These are phyloP conservation scores for Leptomonas seymouri DNA, from an alignment of 208 protist genomes.

Conservation along the genomic window DNA sequence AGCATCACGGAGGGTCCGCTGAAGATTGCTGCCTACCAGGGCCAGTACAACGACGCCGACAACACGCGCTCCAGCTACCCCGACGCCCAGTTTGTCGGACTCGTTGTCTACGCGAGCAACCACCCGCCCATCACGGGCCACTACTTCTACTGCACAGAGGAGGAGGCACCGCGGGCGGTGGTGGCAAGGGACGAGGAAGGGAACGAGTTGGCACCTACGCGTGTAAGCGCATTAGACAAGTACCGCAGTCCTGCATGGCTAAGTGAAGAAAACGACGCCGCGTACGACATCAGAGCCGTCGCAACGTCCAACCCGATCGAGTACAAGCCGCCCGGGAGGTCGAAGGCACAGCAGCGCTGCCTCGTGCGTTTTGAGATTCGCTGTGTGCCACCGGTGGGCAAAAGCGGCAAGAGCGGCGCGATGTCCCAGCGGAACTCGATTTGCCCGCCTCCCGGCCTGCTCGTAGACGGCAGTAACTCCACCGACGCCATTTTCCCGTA, in stretches of 20 bases:
- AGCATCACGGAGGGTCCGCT: conserved; percentile 73
- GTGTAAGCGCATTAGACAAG: conserved; percentile 24
- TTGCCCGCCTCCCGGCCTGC: conserved; percentile 9
- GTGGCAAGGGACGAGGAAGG: background rate
- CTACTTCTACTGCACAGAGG: conserved; percentile 32
- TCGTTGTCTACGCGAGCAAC: conserved; percentile 68
- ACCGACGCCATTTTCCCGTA: conserved; percentile 67
- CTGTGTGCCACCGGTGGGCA: conserved; percentile 30
- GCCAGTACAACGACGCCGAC: conserved; percentile 84
- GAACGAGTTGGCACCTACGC: background rate
- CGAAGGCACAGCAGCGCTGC: conserved; percentile 15
- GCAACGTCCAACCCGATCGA: background rate
- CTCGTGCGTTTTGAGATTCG: conserved; percentile 73
- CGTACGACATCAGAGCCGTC: conserved; percentile 20
- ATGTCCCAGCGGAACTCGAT: conserved; percentile 29
- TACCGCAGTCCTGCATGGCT: conserved; percentile 35
- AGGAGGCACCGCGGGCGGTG: conserved; percentile 25
- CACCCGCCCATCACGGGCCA: conserved; percentile 60
- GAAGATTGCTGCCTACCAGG: conserved; percentile 77
- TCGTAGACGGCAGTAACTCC: conserved; percentile 28
- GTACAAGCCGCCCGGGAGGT: background rate
- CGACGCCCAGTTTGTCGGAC: conserved; percentile 68
- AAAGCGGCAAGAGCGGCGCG: conserved; percentile 2
- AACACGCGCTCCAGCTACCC: conserved; percentile 83
- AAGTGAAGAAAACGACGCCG: conserved; percentile 26